Evolutionary conservation across 2,329 filamentous ascomycete genomes (phyloP).

Genomic region (Clarireedia homoeocarpa): DNA sequence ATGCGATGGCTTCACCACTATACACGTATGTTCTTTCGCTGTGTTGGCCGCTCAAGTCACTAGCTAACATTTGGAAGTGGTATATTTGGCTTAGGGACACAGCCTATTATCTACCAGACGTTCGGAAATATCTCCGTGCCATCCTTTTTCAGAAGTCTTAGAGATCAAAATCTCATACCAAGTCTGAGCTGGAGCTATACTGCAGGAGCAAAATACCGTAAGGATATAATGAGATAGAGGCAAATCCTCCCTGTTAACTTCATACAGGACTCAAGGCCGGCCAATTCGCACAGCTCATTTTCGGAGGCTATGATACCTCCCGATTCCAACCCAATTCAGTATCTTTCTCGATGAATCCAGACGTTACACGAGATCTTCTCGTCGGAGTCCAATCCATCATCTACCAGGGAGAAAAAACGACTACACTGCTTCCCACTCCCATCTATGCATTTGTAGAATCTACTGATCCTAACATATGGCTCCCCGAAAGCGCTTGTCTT

Average conservation of each 20-base stretch:
- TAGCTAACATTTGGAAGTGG: slow-evolving; percentile 24
- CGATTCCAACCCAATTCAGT: slow-evolving; percentile 31
- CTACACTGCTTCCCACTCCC: neutral
- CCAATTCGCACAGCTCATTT: slow-evolving; percentile 32
- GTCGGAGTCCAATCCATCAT: slow-evolving; percentile 30
- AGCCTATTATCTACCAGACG: slow-evolving; percentile 31
- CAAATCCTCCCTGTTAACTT: neutral
- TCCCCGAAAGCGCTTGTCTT: slow-evolving; percentile 31
- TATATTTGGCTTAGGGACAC: slow-evolving; percentile 31
- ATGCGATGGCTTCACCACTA: slow-evolving; percentile 30
- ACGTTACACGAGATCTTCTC: slow-evolving; percentile 32
- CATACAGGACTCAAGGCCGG: slow-evolving; percentile 18
- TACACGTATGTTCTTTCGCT: slow-evolving; percentile 29
- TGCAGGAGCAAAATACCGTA: slow-evolving; percentile 34
- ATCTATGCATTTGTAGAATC: slow-evolving; percentile 30
- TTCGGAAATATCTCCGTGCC: slow-evolving; percentile 30
- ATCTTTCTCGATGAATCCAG: slow-evolving; percentile 32
- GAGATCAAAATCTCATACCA: slow-evolving; percentile 29
- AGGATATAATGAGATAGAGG: slow-evolving; percentile 9
- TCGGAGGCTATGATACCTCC: slow-evolving; percentile 34
- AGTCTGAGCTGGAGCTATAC: slow-evolving; percentile 36
- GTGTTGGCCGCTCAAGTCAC: neutral
- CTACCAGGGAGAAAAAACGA: slow-evolving; percentile 7
- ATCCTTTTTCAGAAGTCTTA: slow-evolving; percentile 31
- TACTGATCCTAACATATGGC: slow-evolving; percentile 33